Conservation (phyloP, 805 yeast genomes). For the Kurtzmaniella fragi region DNA sequence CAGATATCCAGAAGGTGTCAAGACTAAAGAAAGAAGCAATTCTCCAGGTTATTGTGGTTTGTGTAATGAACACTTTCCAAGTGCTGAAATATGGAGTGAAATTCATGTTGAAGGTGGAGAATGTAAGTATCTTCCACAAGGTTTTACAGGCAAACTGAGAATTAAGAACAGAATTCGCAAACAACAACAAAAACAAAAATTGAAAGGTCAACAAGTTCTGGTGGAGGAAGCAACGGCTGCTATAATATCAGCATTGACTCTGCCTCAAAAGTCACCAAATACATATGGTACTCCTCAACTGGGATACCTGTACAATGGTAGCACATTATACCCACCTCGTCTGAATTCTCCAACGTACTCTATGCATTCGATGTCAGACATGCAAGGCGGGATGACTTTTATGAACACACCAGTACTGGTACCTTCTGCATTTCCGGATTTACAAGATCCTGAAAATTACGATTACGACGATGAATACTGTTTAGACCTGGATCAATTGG, state of each 20-base stretch:
- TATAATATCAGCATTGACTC: constrained; percentile 2
- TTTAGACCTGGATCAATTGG: constrained; percentile 39
- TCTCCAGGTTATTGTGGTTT: constrained; percentile 50
- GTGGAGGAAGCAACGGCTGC: background rate
- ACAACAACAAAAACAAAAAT: constrained; percentile 14
- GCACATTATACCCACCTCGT: background rate
- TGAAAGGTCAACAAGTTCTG: background rate
- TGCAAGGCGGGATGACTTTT: background rate
- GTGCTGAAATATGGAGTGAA: constrained; percentile 48
- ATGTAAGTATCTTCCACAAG: constrained; percentile 41
- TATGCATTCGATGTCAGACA: constrained; percentile 1
- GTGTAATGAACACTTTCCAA: constrained; percentile 46
- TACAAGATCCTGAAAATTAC: constrained; percentile 1
- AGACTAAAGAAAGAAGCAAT: constrained; percentile 37
- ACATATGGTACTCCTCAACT: constrained; percentile 3
- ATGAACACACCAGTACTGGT: constrained; percentile 1
- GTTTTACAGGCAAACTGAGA: constrained; percentile 40
- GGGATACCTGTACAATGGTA: background rate
- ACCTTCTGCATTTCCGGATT: background rate
- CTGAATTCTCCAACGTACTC: constrained; percentile 3
- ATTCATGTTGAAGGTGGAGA: constrained; percentile 46
- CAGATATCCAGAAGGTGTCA: constrained; percentile 52
- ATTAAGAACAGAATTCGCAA: constrained; percentile 39
- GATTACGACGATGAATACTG: constrained; percentile 42
- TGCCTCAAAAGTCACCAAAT: constrained; percentile 2